phyloP scores from a whole-genome alignment of 2,329 filamentous ascomycete species.

The Chrysosphaeria jannelii region DNA sequence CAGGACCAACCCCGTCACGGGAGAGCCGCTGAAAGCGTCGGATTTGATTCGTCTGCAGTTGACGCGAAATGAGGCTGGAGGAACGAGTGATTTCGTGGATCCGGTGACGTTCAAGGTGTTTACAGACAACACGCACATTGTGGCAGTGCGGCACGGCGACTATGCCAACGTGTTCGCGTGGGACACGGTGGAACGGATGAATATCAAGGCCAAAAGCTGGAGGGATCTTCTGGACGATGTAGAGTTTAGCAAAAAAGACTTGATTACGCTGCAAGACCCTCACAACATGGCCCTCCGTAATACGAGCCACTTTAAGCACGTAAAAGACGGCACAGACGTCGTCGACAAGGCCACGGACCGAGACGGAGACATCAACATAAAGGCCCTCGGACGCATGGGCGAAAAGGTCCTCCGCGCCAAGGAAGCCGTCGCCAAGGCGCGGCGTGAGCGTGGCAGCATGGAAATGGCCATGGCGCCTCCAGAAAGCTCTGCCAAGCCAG shows the following conservation, averaged over 20 bases:
- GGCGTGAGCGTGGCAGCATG: conserved; percentile 44
- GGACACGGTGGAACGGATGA: conserved; percentile 84
- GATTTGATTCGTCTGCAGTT: conserved; percentile 83
- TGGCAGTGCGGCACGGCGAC: conserved; percentile 47
- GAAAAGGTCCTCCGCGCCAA: conserved; percentile 75
- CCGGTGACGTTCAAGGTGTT: conserved; percentile 94
- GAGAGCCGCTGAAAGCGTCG: conserved; percentile 42
- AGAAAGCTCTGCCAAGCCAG: conserved; percentile 7
- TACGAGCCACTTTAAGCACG: conserved; percentile 62
- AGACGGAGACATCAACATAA: conserved; percentile 42
- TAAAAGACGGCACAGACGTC: conserved; percentile 40
- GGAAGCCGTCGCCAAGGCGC: conserved; percentile 73
- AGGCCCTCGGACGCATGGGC: conserved; percentile 45
- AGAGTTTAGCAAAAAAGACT: conserved; percentile 66
- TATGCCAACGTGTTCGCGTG: conserved; percentile 91
- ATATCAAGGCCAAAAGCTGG: conserved; percentile 95
- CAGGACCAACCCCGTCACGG: conserved; percentile 61
- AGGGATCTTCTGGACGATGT: conserved; percentile 63
- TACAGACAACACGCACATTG: conserved; percentile 92
- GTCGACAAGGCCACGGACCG: conserved; percentile 27
- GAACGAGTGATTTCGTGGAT: conserved; percentile 59
- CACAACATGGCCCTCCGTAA: conserved; percentile 65
- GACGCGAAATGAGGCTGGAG: conserved; percentile 58
- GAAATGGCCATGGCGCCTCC: no score
- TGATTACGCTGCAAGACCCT: conserved; percentile 88